Conservation (phyloP, 2,329 filamentous ascomycete genomes). For the Harringtonia lauricola region DNA sequence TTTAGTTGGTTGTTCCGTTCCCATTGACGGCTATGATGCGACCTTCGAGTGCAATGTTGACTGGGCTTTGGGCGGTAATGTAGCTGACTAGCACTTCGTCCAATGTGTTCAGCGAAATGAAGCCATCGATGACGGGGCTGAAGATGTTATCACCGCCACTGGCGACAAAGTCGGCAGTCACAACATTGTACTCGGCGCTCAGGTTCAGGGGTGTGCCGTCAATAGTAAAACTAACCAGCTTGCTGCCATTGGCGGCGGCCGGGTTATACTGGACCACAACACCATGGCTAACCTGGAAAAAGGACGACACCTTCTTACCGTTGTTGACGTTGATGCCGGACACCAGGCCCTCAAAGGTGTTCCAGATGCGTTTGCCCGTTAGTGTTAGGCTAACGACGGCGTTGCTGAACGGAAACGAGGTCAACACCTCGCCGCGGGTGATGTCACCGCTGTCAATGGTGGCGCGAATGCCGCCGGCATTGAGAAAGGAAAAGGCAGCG, state of each 20-base stretch:
- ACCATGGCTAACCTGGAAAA: constrained; percentile 48
- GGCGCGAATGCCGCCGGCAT: constrained; percentile 52
- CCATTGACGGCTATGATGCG: too few relatives aligned
- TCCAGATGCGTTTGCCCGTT: constrained; percentile 42
- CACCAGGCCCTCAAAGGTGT: constrained; percentile 48
- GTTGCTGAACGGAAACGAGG: constrained; percentile 56
- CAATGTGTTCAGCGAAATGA: constrained; percentile 3
- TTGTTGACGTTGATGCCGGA: constrained; percentile 42
- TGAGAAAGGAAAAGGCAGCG: constrained; percentile 48
- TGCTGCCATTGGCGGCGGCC: constrained; percentile 31
- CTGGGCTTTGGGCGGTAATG: constrained; percentile 1
- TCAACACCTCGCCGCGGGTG: constrained; percentile 52
- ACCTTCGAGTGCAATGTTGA: constrained; percentile 6
- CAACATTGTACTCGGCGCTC: constrained; percentile 37
- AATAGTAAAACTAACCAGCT: constrained; percentile 41
- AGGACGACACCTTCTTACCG: constrained; percentile 21
- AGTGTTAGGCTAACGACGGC: constrained; percentile 46
- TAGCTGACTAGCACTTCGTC: constrained; percentile 5
- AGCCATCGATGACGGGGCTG: neutral
- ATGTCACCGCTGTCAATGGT: constrained; percentile 50
- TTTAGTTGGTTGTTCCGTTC: neutral
- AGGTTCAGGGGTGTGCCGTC: constrained; percentile 35
- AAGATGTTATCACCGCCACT: constrained; percentile 46
- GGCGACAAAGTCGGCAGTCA: constrained; percentile 53
- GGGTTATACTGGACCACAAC: constrained; percentile 49